Base-by-base conservation (phyloP, 148 eudicot species). In the Tetragonia tetragonoides region DNA sequence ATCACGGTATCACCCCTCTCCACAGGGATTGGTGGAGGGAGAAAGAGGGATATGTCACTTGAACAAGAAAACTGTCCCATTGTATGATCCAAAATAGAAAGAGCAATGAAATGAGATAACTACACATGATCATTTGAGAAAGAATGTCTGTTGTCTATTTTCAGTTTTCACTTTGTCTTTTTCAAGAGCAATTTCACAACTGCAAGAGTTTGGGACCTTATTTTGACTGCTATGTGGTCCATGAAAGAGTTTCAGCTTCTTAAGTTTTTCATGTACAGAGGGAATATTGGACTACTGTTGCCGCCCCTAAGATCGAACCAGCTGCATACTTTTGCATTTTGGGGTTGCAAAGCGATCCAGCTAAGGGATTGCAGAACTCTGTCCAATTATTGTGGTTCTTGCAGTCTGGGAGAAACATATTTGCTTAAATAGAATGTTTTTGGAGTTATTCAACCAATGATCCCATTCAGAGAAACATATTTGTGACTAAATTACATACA, bases 91-190 rank as follows among this genome's bases (percentile, higher is more conserved):
- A 51, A 51, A 41, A 14, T 34, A n/a, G 39, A n/a, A 40, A 65
- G 78, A 46, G 16, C n/a, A 46, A 56, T 7, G 53, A 75, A 64
- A 63, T 10, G 62, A 65, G 49, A 60, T 57, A 73, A 16, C 34
- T 63, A 16, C 70, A 75, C 60, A 28, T 6, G 46, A 7, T 75
- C 60, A 20, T 63, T 44, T 64, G 57, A 47, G 41, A 65, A 23
- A 62, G 16, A 37, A 62, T 28, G 38, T 21, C 8, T 15, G 3
- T 10, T 62, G 34, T 4, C 12, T 62, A 3, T 3, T 62, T 56
- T 28, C 34, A 10, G 7, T 46, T 56, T 56, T n/a, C 65, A 21
- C 44, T 60, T n/a, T 5, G 11, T 41, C 63, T 4, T 23, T 37
- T 74, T 10, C 21, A 3, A 56, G 46, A 28, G n/a, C 41, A 73